A percentile compares a stretch with the other conserved stretches of the same genome.
phyloP scores from a whole-genome alignment of 2,329 filamentous ascomycete species.

The Ceratocystis alfenasii region DNA sequence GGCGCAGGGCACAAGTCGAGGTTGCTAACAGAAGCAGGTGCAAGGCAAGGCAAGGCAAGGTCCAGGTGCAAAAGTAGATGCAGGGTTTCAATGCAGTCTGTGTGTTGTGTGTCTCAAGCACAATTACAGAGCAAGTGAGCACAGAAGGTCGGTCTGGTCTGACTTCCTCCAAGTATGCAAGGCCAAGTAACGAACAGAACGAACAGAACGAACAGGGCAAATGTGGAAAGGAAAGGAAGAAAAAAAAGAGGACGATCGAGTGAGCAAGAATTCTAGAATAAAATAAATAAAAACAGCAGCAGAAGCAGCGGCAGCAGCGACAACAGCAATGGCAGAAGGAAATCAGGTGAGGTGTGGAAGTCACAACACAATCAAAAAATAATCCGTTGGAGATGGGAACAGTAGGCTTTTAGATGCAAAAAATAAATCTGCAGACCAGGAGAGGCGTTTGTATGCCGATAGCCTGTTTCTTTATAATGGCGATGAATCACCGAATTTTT shows the following conservation, averaged over 20 bases:
- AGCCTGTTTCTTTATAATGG: background rate
- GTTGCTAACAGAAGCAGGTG: constrained; percentile 10
- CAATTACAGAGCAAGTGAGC: constrained; percentile 9
- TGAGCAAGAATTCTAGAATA: background rate
- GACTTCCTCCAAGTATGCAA: background rate
- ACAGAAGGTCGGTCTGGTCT: constrained; percentile 1
- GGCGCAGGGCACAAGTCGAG: constrained; percentile 10
- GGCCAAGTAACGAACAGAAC: background rate
- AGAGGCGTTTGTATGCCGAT: background rate
- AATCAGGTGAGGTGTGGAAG: background rate
- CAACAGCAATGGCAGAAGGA: background rate
- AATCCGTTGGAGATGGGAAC: background rate
- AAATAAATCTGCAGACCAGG: background rate
- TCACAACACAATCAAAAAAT: background rate
- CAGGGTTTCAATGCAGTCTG: constrained; percentile 9
- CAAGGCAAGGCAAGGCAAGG: constrained; percentile 9
- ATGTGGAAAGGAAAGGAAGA: background rate
- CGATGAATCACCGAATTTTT: background rate
- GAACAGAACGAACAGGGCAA: background rate
- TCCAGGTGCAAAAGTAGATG: constrained; percentile 12
- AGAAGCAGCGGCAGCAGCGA: too few species aligned
- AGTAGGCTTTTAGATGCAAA: background rate
- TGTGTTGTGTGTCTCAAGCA: constrained; percentile 9
- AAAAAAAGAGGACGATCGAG: background rate
- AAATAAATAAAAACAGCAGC: background rate